A percentile compares a stretch with the other conserved stretches of the same genome.
phyloP scores from a whole-genome alignment of 177 flowering plant genomes.

The Vitis hybrid region DNA sequence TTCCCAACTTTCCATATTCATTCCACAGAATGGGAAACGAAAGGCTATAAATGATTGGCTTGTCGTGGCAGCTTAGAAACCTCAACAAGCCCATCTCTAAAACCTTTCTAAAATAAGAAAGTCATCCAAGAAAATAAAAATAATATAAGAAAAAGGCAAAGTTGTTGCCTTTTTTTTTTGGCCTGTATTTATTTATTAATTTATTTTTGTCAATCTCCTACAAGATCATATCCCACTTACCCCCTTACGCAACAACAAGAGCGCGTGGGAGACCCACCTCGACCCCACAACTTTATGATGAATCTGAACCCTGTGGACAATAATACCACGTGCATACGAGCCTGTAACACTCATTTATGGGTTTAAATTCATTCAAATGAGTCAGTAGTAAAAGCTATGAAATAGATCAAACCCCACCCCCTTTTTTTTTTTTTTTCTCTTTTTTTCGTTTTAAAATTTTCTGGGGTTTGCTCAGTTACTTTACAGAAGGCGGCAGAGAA shows the following conservation, averaged over 20 bases:
- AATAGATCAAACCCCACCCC: neutral
- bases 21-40: conserved; percentile 12
- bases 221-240: no score
- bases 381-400: neutral
- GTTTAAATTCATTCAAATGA: neutral
- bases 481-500: neutral
- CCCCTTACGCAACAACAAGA: neutral
- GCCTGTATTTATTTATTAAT: no score
- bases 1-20: neutral
- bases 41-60: conserved; percentile 13
- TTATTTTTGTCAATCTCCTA: no score
- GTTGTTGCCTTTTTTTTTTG: neutral
- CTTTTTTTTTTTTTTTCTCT: neutral
- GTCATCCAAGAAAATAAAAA: neutral
- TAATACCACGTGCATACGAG: conserved; percentile 7
- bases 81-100: neutral
- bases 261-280: neutral
- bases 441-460: no score
- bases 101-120: conserved; percentile 8
- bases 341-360: neutral
- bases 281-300: neutral
- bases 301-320: neutral
- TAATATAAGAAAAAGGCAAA: no score
- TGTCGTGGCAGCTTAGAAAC: conserved; percentile 6
- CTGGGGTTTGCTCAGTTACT: no score